Conservation (phyloP, 1,139 yeast species). For the Blastobotrys illinoisensis region DNA sequence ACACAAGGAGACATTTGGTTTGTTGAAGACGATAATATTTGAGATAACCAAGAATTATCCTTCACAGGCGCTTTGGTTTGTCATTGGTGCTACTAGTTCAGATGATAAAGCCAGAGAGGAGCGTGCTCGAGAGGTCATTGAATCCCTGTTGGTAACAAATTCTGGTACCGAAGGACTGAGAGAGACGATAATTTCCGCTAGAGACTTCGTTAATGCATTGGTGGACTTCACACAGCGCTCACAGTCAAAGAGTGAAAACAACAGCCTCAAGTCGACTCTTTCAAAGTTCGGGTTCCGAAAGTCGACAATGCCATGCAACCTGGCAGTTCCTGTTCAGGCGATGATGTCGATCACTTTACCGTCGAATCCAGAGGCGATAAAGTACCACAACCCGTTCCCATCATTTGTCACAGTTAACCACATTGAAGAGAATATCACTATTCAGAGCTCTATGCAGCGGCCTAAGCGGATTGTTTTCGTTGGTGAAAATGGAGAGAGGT, state of each 20-base stretch:
- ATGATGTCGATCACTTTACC: slow-evolving; percentile 70
- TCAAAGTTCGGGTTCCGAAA: slow-evolving; percentile 3
- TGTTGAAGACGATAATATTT: slow-evolving; percentile 53
- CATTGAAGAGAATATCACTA: slow-evolving; percentile 58
- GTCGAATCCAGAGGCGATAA: slow-evolving; percentile 40
- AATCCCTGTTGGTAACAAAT: background rate
- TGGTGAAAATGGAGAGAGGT: slow-evolving; percentile 71
- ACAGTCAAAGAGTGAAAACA: background rate
- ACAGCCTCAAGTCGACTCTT: slow-evolving; percentile 1
- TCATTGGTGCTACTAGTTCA: slow-evolving; percentile 69
- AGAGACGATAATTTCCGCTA: slow-evolving; percentile 23
- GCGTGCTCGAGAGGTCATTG: background rate
- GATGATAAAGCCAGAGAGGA: slow-evolving; percentile 50
- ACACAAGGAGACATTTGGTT: slow-evolving; percentile 50
- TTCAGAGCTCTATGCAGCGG: slow-evolving; percentile 77
- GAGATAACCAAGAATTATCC: slow-evolving; percentile 65
- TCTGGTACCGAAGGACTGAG: slow-evolving; percentile 1
- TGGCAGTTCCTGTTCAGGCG: slow-evolving; percentile 77
- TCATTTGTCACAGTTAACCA: slow-evolving; percentile 46
- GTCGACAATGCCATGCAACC: slow-evolving; percentile 48
- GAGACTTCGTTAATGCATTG: slow-evolving; percentile 29
- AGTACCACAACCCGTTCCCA: slow-evolving; percentile 50
- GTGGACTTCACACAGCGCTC: slow-evolving; percentile 14
- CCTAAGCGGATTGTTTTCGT: slow-evolving; percentile 73
- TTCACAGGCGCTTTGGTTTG: slow-evolving; percentile 77